Conservation (phyloP, 768 basidiomycete genomes). For the Phallus indusiatus region DNA sequence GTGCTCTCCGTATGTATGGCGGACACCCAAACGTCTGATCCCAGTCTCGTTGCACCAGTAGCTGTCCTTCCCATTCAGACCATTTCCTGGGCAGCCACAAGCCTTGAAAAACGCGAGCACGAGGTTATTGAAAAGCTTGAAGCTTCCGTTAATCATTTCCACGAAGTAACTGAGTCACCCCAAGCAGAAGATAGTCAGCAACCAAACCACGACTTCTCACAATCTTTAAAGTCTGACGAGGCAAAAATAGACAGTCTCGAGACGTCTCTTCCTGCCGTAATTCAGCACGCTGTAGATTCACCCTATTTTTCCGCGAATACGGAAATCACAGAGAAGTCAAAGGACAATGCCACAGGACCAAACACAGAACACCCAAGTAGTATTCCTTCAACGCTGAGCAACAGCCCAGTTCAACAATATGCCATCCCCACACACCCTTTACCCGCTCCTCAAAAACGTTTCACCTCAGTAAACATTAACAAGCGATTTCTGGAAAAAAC, state of each 20-base stretch:
- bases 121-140: not conserved
- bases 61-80: slow-evolving; percentile 3
- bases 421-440: not conserved
- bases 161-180: not conserved
- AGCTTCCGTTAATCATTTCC: not conserved
- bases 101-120: not conserved
- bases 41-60: slow-evolving; percentile 4
- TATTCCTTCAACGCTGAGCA: not conserved
- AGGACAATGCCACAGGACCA: not conserved
- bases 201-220: not conserved
- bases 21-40: slow-evolving; percentile 5
- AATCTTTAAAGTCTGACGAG: not conserved
- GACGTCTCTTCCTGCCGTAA: not conserved
- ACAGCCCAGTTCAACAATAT: not conserved
- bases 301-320: not conserved
- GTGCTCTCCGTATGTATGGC: slow-evolving; percentile 8
- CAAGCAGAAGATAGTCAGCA: not conserved
- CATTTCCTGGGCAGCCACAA: not conserved
- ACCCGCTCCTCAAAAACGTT: slow-evolving; percentile 61
- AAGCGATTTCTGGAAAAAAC: slow-evolving; percentile 96
- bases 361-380: not conserved
- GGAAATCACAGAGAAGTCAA: not conserved
- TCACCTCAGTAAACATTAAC: slow-evolving; percentile 86
- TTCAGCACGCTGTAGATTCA: not conserved
- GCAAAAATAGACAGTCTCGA: not conserved